phyloP scores from a whole-genome alignment of 768 basidiomycete genomes.

The Coprinopsis strossmayeri region DNA sequence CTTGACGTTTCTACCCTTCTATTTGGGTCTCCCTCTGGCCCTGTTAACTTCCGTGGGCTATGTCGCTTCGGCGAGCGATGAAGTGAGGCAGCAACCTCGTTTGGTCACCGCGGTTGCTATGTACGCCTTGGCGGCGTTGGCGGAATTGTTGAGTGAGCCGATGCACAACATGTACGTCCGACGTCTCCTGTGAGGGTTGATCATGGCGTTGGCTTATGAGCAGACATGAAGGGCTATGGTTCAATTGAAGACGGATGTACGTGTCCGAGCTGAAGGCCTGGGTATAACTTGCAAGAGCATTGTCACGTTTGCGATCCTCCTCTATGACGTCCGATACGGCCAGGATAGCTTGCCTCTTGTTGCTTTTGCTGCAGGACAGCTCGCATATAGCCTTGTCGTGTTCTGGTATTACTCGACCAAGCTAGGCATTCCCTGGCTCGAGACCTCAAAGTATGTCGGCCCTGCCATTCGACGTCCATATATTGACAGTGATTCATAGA shows the following conservation, averaged over 20 bases:
- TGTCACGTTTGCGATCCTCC: slow-evolving; percentile 60
- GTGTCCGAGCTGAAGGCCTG: slow-evolving; percentile 82
- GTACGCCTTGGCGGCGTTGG: slow-evolving; percentile 68
- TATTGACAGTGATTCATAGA: no score
- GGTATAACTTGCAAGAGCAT: slow-evolving; percentile 73
- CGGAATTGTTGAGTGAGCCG: slow-evolving; percentile 82
- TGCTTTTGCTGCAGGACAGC: slow-evolving; percentile 84
- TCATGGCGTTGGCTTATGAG: background rate
- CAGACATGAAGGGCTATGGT: slow-evolving; percentile 47
- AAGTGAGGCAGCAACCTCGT: slow-evolving; percentile 54
- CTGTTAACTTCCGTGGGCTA: slow-evolving; percentile 48
- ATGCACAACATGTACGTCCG: slow-evolving; percentile 60
- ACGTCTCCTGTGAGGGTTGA: background rate
- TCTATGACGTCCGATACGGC: slow-evolving; percentile 34
- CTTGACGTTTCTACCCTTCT: slow-evolving; percentile 60
- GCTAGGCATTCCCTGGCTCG: slow-evolving; percentile 29
- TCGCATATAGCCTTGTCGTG: slow-evolving; percentile 59
- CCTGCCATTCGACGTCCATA: no score
- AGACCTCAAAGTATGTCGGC: no score
- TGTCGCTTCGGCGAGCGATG: slow-evolving; percentile 39
- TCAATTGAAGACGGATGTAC: slow-evolving; percentile 57
- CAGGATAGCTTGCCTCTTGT: slow-evolving; percentile 52
- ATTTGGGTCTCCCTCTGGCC: slow-evolving; percentile 64
- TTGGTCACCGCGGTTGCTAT: slow-evolving; percentile 58
- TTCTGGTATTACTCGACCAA: slow-evolving; percentile 41